Percentiles rank a stretch among this genome's conserved stretches.
phyloP scores from a whole-genome alignment of 805 yeast species.

The Candida boidinii region DNA sequence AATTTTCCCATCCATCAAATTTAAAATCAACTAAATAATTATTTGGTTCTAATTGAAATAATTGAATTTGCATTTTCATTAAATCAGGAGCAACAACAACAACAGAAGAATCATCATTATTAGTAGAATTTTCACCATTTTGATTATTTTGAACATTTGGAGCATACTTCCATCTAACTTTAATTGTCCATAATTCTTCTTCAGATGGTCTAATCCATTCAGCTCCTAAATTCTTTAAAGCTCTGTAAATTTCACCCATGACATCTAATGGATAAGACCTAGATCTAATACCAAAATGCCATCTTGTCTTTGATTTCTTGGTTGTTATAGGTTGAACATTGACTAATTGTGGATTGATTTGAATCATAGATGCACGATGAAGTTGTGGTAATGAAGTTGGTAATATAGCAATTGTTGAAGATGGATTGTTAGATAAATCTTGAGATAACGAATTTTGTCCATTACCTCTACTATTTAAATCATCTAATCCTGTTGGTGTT shows the following conservation, averaged over 20 bases:
- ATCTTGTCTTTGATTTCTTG: constrained; percentile 86
- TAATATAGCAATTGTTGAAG: constrained; percentile 81
- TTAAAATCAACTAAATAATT: constrained; percentile 94
- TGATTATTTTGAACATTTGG: constrained; percentile 15
- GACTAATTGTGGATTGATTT: constrained; percentile 22
- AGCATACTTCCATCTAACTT: constrained; percentile 86
- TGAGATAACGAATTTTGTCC: too few relatives aligned
- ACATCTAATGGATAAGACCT: constrained; percentile 95
- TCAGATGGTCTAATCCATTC: constrained; percentile 96
- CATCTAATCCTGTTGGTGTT: constrained; percentile 21
- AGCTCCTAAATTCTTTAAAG: constrained; percentile 87
- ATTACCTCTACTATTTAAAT: too few relatives aligned
- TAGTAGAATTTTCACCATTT: constrained; percentile 2
- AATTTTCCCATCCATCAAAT: constrained; percentile 91
- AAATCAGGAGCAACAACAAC: constrained; percentile 49
- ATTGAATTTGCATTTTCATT: constrained; percentile 95
- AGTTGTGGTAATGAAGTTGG: constrained; percentile 93
- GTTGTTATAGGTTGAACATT: constrained; percentile 40
- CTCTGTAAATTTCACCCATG: constrained; percentile 96
- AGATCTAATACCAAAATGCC: constrained; percentile 98
- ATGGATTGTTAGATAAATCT: constrained; percentile 50
- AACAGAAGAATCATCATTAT: constrained; percentile 1
- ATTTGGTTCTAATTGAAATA: constrained; percentile 92
- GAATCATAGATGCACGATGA: constrained; percentile 85
- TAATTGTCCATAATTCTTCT: constrained; percentile 92